Evolutionary conservation across 1,284 basidiomycete genomes (phyloP).

Genomic region (Trametes hirsuta): DNA sequence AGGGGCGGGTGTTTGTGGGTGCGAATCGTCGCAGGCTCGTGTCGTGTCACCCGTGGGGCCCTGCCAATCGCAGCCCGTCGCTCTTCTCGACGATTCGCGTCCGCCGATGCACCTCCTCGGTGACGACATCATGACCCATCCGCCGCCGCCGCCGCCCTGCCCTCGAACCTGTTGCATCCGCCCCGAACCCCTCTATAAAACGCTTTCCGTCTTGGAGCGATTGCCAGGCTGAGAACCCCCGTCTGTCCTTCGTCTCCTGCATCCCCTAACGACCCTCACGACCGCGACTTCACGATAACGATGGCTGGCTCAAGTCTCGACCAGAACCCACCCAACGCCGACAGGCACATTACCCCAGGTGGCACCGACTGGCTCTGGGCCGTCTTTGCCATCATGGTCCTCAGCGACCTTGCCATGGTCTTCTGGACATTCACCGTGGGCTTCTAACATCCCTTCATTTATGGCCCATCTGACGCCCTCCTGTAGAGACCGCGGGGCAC

Average conservation of each 20-base stretch:
- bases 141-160: background rate
- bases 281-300: slow-evolving; percentile 10
- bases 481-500: slow-evolving; percentile 41
- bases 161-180: background rate
- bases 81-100: slow-evolving; percentile 5
- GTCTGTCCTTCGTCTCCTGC: background rate
- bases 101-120: background rate
- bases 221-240: background rate
- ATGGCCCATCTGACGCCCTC: background rate
- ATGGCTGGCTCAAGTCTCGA: slow-evolving; percentile 31
- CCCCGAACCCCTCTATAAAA: background rate
- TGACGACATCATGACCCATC: slow-evolving; percentile 15
- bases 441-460: background rate
- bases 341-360: slow-evolving; percentile 42
- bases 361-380: slow-evolving; percentile 60
- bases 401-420: slow-evolving; percentile 43
- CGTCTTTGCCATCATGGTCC: slow-evolving; percentile 52
- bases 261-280: slow-evolving; percentile 7
- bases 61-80: too few species aligned
- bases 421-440: slow-evolving; percentile 42
- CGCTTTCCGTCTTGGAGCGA: background rate
- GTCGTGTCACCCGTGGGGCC: background rate
- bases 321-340: slow-evolving; percentile 44
- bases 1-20: background rate
- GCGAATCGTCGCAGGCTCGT: slow-evolving; percentile 1